These are phyloP conservation scores for Leccinum imitatum DNA, from an alignment of 768 basidiomycete genomes.

Conservation along the genomic window DNA sequence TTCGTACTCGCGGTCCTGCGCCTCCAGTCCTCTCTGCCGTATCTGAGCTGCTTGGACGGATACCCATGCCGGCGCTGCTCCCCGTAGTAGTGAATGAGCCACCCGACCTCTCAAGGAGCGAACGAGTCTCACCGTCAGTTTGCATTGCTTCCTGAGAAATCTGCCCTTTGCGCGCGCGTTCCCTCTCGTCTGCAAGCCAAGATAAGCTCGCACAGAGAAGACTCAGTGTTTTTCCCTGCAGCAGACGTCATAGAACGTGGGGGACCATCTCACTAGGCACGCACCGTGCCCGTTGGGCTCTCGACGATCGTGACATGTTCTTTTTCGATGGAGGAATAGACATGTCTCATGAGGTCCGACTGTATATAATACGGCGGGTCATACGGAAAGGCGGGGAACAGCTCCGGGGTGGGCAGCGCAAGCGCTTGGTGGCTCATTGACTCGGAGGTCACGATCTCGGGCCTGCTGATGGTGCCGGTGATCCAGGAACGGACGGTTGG, in stretches of 20 bases:
- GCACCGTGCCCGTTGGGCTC: conserved; percentile 86
- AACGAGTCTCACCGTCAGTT: conserved; percentile 26
- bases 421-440: conserved; percentile 22
- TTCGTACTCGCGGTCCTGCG: conserved; percentile 63
- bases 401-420: conserved; percentile 56
- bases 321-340: conserved; percentile 78
- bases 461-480: neutral
- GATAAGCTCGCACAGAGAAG: conserved; percentile 73
- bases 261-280: conserved; percentile 44
- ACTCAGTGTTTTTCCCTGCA: conserved; percentile 83
- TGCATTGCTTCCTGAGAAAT: conserved; percentile 36
- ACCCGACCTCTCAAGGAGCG: conserved; percentile 20
- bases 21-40: conserved; percentile 63
- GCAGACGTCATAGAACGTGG: neutral
- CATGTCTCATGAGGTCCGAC: conserved; percentile 80
- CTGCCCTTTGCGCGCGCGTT: conserved; percentile 67
- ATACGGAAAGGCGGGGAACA: conserved; percentile 84
- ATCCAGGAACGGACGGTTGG: conserved; percentile 12
- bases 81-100: conserved; percentile 8
- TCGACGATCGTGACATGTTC: conserved; percentile 79
- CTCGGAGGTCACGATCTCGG: neutral
- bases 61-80: conserved; percentile 71
- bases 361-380: conserved; percentile 83
- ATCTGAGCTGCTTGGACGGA: conserved; percentile 67
- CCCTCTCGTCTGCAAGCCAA: conserved; percentile 71